Base-by-base conservation (phyloP, 1,284 basidiomycete species). In the Tremellales sp. region DNA sequence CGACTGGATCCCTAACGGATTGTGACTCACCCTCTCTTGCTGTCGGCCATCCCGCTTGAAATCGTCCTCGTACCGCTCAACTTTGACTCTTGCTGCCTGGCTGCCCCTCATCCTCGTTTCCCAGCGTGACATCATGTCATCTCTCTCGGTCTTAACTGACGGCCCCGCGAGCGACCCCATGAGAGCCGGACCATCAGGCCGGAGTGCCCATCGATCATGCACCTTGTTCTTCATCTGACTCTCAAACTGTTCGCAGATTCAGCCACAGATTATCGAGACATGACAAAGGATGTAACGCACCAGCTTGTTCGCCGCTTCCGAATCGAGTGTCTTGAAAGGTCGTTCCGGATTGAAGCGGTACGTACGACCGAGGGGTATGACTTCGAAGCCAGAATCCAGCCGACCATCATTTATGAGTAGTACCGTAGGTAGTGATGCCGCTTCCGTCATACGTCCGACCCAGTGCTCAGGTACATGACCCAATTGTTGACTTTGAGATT, bases 291-390 rank as follows among this genome's bases (percentile, higher is more conserved):
- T 21, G 19, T 25, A 29, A 54, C 62, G 21, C 36, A 70, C 68
- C 53, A 65, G 48, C 56, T 67, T 68, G 53, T 68, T 60, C n/a
- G 70, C 68, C 39, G 59, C 56, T 48, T 72, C 70, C 2, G 64
- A 39, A 45, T 72, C 70, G 45, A 70, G 55, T 27, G 64, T 53
- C 49, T 68, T 62, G 62, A 72, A 72, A 4, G 67, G 68, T 31
- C 70, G 52, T 36, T 65, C 58, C 15, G 68, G 67, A 31, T 67
- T 62, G 49, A 72, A 72, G 21, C 55, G 52, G 52, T 72, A 72
- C 37, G 65, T 65, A 25, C 70, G 48, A 3, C 68, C 67, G 13
- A 71, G 45, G 2, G 68, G 68, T 1, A 72, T 54, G 45, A 72
- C 63, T 6, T 63, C 57, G 49, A 71, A 72, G 11, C 58, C 64